Conservation (phyloP, 345 rosid species). For the Sisymbrium irio region DNA sequence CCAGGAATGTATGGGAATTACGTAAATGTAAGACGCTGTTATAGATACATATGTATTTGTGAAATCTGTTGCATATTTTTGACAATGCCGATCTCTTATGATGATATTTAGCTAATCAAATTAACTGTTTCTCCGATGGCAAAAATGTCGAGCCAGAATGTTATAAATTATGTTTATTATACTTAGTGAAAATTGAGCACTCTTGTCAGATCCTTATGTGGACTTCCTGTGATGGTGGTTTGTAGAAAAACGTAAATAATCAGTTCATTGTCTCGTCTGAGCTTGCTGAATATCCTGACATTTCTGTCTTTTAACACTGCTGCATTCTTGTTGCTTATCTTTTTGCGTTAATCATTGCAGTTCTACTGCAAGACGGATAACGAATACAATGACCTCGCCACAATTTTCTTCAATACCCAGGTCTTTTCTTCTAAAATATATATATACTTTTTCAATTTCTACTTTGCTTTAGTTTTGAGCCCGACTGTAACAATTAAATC, state of each 20-base stretch:
- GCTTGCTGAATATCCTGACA: conserved; percentile 2
- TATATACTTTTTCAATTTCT: neutral
- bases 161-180: neutral
- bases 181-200: neutral
- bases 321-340: conserved; percentile 12
- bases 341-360: conserved; percentile 38
- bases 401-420: conserved; percentile 98
- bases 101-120: neutral
- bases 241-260: neutral
- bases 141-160: neutral
- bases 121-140: neutral
- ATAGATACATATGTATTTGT: neutral
- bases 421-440: conserved; percentile 32
- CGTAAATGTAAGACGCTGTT: conserved; percentile 64
- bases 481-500: neutral
- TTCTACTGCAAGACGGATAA: conserved; percentile 79
- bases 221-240: neutral
- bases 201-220: neutral
- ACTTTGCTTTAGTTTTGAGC: neutral
- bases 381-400: conserved; percentile 96
- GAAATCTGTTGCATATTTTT: conserved; percentile 15
- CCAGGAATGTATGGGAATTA: conserved; percentile 98
- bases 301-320: conserved; percentile 10
- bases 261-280: neutral
- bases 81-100: neutral